Evolutionary conservation across 1,139 yeast genomes (phyloP).

Genomic region (Suhomyces anneliseae): DNA sequence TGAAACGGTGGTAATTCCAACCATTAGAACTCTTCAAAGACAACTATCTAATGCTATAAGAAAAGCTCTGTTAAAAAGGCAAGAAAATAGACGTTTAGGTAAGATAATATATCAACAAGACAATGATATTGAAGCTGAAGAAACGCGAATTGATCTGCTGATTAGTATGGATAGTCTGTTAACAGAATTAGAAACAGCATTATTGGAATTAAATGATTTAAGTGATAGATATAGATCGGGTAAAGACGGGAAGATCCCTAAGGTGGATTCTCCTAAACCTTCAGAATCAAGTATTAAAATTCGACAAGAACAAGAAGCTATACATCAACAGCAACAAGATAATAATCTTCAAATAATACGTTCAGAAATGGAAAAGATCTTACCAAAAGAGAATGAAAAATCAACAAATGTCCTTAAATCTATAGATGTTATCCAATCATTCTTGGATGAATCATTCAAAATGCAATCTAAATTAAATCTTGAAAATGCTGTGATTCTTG

Average conservation of each 20-base stretch:
- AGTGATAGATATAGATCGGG: conserved; percentile 36
- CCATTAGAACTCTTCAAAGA: conserved; percentile 39
- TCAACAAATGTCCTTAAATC: conserved; percentile 1
- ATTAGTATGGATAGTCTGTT: conserved; percentile 22
- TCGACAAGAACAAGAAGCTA: not conserved
- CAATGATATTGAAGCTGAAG: conserved; percentile 3
- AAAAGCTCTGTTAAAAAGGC: conserved; percentile 24
- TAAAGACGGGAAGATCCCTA: conserved; percentile 27
- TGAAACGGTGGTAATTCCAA: conserved; percentile 26
- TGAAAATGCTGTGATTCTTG: conserved; percentile 4
- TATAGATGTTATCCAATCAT: conserved; percentile 3
- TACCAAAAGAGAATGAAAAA: conserved; percentile 2
- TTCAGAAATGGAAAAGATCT: not conserved
- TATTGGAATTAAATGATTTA: conserved; percentile 31
- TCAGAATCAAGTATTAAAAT: not conserved
- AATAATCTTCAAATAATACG: not conserved
- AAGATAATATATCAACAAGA: not conserved
- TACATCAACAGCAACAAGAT: not conserved
- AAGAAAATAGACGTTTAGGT: conserved; percentile 12
- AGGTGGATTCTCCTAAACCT: not conserved
- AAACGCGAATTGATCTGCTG: conserved; percentile 1
- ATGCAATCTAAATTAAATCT: conserved; percentile 1
- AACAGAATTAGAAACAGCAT: conserved; percentile 30
- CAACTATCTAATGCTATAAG: conserved; percentile 37
- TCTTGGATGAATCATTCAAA: conserved; percentile 2